A percentile compares a stretch with the other conserved stretches of the same genome.
Conservation (phyloP, 2,329 filamentous ascomycete genomes). For the Thielaviopsis punctulata region DNA sequence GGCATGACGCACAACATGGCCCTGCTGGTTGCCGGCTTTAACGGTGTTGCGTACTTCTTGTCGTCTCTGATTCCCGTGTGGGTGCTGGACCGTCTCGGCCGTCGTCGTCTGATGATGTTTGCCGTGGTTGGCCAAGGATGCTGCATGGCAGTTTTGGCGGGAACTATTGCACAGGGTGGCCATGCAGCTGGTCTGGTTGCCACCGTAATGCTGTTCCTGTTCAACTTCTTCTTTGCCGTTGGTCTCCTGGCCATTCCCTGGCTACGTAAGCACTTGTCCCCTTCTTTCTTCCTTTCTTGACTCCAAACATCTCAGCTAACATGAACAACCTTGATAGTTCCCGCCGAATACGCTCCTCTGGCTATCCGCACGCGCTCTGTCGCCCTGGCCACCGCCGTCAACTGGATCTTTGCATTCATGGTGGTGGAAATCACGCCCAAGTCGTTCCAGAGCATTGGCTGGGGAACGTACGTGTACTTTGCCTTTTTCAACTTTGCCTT, state of each 20-base stretch:
- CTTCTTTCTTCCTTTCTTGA: too few relatives aligned
- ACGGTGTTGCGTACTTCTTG: slow-evolving; percentile 23
- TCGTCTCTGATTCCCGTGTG: slow-evolving; percentile 19
- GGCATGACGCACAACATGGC: slow-evolving; percentile 27
- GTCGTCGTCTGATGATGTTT: slow-evolving; percentile 41
- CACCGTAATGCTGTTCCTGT: slow-evolving; percentile 26
- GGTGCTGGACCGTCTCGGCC: slow-evolving; percentile 27
- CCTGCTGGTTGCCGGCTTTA: slow-evolving; percentile 35
- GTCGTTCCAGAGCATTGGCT: slow-evolving; percentile 24
- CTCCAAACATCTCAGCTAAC: background rate
- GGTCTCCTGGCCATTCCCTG: slow-evolving; percentile 24
- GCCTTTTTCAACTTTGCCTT: slow-evolving; percentile 21
- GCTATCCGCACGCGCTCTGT: slow-evolving; percentile 23
- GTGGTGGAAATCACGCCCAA: slow-evolving; percentile 41
- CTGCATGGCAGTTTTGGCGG: slow-evolving; percentile 30
- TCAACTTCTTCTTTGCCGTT: slow-evolving; percentile 26
- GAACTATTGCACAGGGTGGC: slow-evolving; percentile 24
- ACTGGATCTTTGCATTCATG: slow-evolving; percentile 23
- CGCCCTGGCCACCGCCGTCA: slow-evolving; percentile 22
- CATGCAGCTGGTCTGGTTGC: slow-evolving; percentile 24
- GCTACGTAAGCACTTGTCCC: slow-evolving; percentile 15
- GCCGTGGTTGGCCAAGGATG: slow-evolving; percentile 20
- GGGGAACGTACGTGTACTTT: slow-evolving; percentile 23
- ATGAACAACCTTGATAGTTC: slow-evolving; percentile 16
- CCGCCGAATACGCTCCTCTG: slow-evolving; percentile 26